phyloP scores from a whole-genome alignment of 805 yeast genomes.

The Nakazawaea anatomiae region DNA sequence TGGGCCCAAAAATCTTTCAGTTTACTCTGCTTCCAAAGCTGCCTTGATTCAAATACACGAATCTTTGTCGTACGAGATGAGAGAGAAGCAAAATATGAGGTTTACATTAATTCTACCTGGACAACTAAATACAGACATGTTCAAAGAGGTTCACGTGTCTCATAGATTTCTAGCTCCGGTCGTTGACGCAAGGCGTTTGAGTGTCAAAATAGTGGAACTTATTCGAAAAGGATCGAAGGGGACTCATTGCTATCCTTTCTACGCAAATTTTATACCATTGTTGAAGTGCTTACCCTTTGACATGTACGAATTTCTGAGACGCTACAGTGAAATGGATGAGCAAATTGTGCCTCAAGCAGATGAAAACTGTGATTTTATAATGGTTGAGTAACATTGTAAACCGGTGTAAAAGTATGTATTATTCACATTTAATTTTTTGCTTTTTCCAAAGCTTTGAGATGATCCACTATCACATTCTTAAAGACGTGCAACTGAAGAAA shows the following conservation, averaged over 20 bases:
- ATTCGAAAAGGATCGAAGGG: conserved; percentile 36
- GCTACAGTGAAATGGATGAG: conserved; percentile 25
- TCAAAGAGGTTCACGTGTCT: conserved; percentile 36
- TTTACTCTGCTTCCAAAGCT: conserved; percentile 46
- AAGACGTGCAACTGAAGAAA: conserved; percentile 32
- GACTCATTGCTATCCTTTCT: conserved; percentile 37
- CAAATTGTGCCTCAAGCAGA: conserved; percentile 3
- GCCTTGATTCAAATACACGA: conserved; percentile 39
- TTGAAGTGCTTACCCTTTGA: conserved; percentile 35
- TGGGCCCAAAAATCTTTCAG: conserved; percentile 41
- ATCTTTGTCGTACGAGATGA: conserved; percentile 34
- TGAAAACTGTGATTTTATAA: too few species aligned
- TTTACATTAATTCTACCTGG: conserved; percentile 42
- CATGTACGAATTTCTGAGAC: conserved; percentile 25
- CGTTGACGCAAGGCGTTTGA: conserved; percentile 31
- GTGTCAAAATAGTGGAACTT: conserved; percentile 26
- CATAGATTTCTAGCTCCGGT: conserved; percentile 42
- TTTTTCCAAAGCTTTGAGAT: conserved; percentile 14
- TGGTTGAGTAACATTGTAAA: too few species aligned
- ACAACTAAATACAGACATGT: conserved; percentile 44
- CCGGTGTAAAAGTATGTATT: too few species aligned
- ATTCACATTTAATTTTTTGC: conserved; percentile 13
- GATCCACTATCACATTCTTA: conserved; percentile 18
- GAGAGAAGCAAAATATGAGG: conserved; percentile 17
- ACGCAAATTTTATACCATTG: conserved; percentile 38